Conservation (phyloP, 2,329 filamentous ascomycete species). For the Sclerotinia glacialis region DNA sequence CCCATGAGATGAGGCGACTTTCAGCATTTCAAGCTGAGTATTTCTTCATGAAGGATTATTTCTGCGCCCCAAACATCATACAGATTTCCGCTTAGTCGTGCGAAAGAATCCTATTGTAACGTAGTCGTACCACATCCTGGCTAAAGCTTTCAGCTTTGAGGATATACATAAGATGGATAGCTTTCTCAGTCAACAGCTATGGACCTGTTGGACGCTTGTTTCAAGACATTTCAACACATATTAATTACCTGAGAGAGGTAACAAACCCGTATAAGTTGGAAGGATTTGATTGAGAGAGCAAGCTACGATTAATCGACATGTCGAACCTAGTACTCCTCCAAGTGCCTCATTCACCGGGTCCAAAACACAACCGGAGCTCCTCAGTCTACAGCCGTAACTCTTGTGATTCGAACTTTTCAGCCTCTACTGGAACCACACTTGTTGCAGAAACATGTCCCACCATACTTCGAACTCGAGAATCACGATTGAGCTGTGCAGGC, state of each 20-base stretch:
- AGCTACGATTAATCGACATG: not conserved
- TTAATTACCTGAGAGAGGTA: not conserved
- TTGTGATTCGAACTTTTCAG: slow-evolving; percentile 9
- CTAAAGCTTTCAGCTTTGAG: not conserved
- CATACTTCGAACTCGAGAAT: not conserved
- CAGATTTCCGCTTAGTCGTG: slow-evolving; percentile 5
- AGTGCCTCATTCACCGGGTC: not conserved
- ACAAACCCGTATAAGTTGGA: not conserved
- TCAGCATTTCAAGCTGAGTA: not conserved
- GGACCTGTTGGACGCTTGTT: not conserved
- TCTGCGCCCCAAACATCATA: slow-evolving; percentile 20
- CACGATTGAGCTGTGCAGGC: not conserved
- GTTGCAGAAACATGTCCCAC: not conserved
- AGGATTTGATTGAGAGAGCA: not conserved
- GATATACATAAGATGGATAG: slow-evolving; percentile 18
- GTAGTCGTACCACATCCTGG: not conserved
- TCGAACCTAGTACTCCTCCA: not conserved
- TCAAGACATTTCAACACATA: not conserved
- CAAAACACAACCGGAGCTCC: slow-evolving; percentile 10
- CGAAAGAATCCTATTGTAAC: slow-evolving; percentile 13
- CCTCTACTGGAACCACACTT: not conserved
- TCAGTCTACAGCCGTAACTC: slow-evolving; percentile 18
- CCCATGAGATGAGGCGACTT: not conserved
- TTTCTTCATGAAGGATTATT: slow-evolving; percentile 11
- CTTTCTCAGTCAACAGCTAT: not conserved